Evolutionary conservation across 139 green algal species (phyloP).

Genomic region (Chlorella sorokiniana): DNA sequence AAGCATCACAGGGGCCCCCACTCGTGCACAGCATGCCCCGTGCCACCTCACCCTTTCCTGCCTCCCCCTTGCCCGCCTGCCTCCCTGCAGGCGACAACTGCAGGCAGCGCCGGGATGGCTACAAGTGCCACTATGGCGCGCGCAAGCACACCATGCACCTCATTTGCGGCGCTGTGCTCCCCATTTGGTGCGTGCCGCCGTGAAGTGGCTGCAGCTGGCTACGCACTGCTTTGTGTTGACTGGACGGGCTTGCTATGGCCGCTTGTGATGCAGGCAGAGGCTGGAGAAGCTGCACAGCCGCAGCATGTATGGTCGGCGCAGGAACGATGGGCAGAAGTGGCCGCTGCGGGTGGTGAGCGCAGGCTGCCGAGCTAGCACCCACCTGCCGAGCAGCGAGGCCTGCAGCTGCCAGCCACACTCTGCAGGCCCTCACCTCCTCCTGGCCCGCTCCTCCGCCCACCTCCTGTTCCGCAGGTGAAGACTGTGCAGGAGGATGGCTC

Average conservation of each 20-base stretch:
- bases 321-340: slow-evolving; percentile 18
- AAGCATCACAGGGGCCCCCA: too few species aligned
- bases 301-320: slow-evolving; percentile 6
- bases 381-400: too few species aligned
- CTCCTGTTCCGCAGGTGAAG: slow-evolving; percentile 6
- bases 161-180: slow-evolving; percentile 37
- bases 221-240: not conserved
- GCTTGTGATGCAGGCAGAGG: not conserved
- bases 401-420: not conserved
- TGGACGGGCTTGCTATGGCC: not conserved
- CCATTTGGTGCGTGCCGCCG: slow-evolving; percentile 8
- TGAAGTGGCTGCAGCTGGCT: not conserved
- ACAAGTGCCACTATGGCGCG: slow-evolving; percentile 4
- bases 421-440: not conserved
- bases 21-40: too few species aligned
- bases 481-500: slow-evolving; percentile 24
- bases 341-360: slow-evolving; percentile 21
- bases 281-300: slow-evolving; percentile 19
- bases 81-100: slow-evolving; percentile 7
- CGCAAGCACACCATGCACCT: slow-evolving; percentile 29
- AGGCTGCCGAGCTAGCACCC: not conserved
- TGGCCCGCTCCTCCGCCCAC: not conserved
- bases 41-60: not conserved
- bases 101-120: not conserved
- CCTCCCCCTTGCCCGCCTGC: not conserved